Conservation (phyloP, 1,284 basidiomycete species). For the Tylopilus orsonianus region DNA sequence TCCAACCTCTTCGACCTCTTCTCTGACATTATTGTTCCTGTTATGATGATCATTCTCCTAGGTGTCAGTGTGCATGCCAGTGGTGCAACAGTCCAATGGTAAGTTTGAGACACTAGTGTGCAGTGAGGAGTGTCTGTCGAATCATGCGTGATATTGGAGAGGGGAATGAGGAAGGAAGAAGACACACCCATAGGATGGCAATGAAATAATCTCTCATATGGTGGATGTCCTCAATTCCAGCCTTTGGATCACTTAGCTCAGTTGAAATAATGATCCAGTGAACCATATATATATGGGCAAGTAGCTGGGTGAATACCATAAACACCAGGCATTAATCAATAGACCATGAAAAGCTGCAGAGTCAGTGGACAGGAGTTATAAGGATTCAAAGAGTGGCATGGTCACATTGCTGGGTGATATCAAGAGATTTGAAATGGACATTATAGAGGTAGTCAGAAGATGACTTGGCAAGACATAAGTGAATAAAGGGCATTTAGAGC, state of each 20-base stretch:
- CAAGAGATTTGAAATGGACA: constrained; percentile 46
- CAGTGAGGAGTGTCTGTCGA: constrained; percentile 69
- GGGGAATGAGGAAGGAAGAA: not conserved
- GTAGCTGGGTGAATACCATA: constrained; percentile 42
- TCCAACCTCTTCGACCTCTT: too few relatives aligned
- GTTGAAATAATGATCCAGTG: constrained; percentile 6
- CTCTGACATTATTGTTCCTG: too few relatives aligned
- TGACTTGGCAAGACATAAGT: constrained; percentile 42
- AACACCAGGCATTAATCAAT: constrained; percentile 55
- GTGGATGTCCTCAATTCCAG: constrained; percentile 29
- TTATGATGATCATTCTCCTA: too few relatives aligned
- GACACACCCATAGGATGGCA: constrained; percentile 65
- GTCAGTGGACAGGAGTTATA: constrained; percentile 67
- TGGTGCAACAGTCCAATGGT: constrained; percentile 79
- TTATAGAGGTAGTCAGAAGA: constrained; percentile 61
- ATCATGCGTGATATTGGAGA: not conserved
- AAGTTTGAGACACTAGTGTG: constrained; percentile 75
- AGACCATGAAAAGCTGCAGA: constrained; percentile 73
- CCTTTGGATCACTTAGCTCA: not conserved
- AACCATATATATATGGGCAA: constrained; percentile 13
- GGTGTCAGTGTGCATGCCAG: constrained; percentile 84
- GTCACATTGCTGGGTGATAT: constrained; percentile 43
- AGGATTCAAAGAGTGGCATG: constrained; percentile 44
- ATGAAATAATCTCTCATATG: constrained; percentile 61
- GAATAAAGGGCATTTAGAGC: constrained; percentile 14